phyloP scores from a whole-genome alignment of 2,329 filamentous ascomycete species.

The Arthrobotrys musiformis region DNA sequence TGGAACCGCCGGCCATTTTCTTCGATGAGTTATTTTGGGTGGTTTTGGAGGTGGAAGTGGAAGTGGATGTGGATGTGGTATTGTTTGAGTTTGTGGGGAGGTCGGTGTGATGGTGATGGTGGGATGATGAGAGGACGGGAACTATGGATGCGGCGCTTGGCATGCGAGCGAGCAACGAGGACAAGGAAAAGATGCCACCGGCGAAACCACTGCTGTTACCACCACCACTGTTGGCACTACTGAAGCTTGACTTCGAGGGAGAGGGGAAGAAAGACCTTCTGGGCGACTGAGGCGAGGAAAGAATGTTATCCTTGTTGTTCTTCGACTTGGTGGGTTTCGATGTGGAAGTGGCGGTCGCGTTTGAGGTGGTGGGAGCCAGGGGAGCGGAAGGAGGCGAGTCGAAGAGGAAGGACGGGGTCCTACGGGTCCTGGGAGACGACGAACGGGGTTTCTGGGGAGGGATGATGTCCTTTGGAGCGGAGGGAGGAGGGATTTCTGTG shows the following conservation, averaged over 20 bases:
- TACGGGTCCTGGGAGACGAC: constrained; percentile 18
- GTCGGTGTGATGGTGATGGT: constrained; percentile 32
- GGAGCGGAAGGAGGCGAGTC: constrained; percentile 53
- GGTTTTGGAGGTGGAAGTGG: background rate
- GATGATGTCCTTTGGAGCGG: constrained; percentile 39
- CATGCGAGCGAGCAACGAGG: constrained; percentile 50
- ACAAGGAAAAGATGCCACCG: constrained; percentile 47
- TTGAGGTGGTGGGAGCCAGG: constrained; percentile 45
- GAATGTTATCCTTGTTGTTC: constrained; percentile 32
- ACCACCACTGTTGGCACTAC: constrained; percentile 37
- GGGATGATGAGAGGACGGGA: constrained; percentile 35
- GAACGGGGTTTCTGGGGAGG: constrained; percentile 6
- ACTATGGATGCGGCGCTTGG: constrained; percentile 43
- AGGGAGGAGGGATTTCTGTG: constrained; percentile 38
- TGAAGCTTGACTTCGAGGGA: constrained; percentile 41
- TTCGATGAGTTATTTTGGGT: too few species aligned
- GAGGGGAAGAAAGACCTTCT: constrained; percentile 50
- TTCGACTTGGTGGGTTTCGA: constrained; percentile 50
- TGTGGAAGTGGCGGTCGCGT: constrained; percentile 51
- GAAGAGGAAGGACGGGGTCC: constrained; percentile 54
- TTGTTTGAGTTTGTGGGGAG: background rate
- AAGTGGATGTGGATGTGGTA: background rate
- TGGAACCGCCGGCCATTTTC: constrained; percentile 31
- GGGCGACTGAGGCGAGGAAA: constrained; percentile 20
- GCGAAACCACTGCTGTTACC: constrained; percentile 41